Evolutionary conservation across 768 basidiomycete genomes (phyloP), one percentile per base, ranked within the genome.

Genomic region (Boletus vinaceobasis): DNA sequence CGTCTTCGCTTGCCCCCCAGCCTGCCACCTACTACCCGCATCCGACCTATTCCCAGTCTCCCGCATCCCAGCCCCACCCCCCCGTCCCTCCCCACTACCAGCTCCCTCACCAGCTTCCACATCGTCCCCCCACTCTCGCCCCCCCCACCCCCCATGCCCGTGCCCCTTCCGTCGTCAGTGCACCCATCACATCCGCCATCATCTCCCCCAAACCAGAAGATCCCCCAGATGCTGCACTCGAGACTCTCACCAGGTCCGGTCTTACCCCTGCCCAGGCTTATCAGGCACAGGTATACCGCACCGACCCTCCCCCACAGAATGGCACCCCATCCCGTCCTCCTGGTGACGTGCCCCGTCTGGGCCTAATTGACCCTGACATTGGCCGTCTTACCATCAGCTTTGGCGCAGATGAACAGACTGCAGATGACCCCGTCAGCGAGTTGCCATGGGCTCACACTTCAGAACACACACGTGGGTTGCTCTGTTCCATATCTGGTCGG

Each of bases 211-310:
- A 66, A 51, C 79, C 76, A 52, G 78, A 79, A 57, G 80, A 82
- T 60, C 75, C 77, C 42, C 75, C 77, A 62, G 80, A 81, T 68
- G 65, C 74, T 8, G 64, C 63, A 43, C 74, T 74, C 57, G 81
- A 83, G 56, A 69, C 70, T 23, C 61, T 75, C 43, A 72, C 76
- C 17, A 75, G 73, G 51, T 73, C 78, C 35, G 84, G 83, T 4
- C 78, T 90, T 48, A 87, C 88, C 4, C 83, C 87, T 42, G 86
- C 88, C 10, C 90, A 92, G 68, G 85, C 87, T 35, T 91, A 90
- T 73, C 90, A 90, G 64, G 83, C 85, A 8, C 87, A 91, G 68
- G 78, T 89, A 43, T 84, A 84, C 62, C 72, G 71, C 54, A 81
- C 77, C 62, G 75, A 69, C 53, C 73, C 78, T 39, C 63, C 71